Percentiles rank a stretch among this genome's conserved stretches.
Conservation (phyloP, 2,329 filamentous ascomycete species). For the Apiospora aurea region DNA sequence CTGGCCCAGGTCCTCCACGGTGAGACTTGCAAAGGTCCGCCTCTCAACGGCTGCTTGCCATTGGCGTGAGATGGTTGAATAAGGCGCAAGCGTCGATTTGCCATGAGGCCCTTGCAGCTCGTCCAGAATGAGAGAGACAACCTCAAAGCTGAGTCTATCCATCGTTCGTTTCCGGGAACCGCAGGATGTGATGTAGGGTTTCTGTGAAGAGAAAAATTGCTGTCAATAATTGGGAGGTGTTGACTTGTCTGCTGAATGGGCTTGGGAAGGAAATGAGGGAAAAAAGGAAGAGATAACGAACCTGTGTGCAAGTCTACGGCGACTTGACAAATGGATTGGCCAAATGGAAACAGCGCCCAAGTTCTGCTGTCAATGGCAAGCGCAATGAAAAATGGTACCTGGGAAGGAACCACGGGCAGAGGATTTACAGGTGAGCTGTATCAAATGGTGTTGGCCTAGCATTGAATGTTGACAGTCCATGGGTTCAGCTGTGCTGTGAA, state of each 20-base stretch:
- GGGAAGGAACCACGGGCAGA: too few relatives aligned
- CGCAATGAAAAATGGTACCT: too few relatives aligned
- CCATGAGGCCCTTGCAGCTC: background rate
- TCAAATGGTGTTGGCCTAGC: too few relatives aligned
- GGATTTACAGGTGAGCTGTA: too few relatives aligned
- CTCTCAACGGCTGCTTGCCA: conserved; percentile 10
- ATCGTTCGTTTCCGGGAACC: background rate
- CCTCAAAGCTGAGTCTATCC: background rate
- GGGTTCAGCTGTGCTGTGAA: too few relatives aligned
- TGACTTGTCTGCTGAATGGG: too few relatives aligned
- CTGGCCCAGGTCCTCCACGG: background rate
- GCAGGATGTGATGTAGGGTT: background rate
- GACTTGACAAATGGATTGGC: too few relatives aligned
- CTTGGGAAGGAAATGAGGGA: too few relatives aligned
- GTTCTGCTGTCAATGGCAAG: too few relatives aligned
- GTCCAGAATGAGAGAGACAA: conserved; percentile 3
- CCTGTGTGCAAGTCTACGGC: too few relatives aligned
- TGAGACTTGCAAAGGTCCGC: background rate
- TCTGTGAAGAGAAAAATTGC: background rate
- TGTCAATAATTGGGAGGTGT: background rate
- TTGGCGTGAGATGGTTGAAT: background rate
- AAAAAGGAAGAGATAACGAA: background rate
- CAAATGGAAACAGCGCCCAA: too few relatives aligned
- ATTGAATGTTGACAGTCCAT: too few relatives aligned
- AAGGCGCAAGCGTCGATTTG: background rate